Base-by-base conservation (phyloP, 768 basidiomycete genomes). In the Amanita subjunquillea region DNA sequence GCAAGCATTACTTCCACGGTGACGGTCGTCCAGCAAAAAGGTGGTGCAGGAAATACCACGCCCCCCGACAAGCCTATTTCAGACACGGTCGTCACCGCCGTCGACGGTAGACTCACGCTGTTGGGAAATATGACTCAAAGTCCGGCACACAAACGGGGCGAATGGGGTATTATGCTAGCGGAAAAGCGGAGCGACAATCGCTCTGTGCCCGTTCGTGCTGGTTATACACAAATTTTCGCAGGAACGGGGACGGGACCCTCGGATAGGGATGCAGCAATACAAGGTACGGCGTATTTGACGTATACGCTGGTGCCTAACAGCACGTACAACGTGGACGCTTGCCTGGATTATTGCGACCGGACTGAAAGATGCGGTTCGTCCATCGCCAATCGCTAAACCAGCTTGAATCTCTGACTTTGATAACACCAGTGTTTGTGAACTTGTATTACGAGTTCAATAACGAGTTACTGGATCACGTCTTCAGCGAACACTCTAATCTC, bases 391-490 rank as follows among this genome's bases (percentile, higher is more conserved):
- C 34, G 34, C 2, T 4, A 9, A 10, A 8, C 9, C 32, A 12
- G 10, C 13, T 34, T 13, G 34, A 34, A 13, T 34, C 54, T 54
- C 22, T 36, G 22, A 46, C 22, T 25, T 15, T 47, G 15, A 7
- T 9, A 29, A 17, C 30, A 3, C 3, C 2, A 47, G 76, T 74
- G 7, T 76, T 76, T 54, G 74, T 66, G n/a, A 78, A 78, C 55
- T 50, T 78, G 27, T 78, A 68, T 51, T 77, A 78, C 61, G 74
- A 78, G 54, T 69, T 62, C 62, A 77, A 75, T 59, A 76, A 76
- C 55, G 55, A 60, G 9, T 63, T 66, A 51, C 42, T 52, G 22
- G 51, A 52, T 38, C 40, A 44, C 22, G 51, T 44, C 22, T 52
- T 52, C 15, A 58, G 54, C 41, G 65, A 69, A 54, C 54, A 66